Evolutionary conservation across 257 asterid genomes (phyloP).

Genomic region (Nicotiana tomentosiformis): DNA sequence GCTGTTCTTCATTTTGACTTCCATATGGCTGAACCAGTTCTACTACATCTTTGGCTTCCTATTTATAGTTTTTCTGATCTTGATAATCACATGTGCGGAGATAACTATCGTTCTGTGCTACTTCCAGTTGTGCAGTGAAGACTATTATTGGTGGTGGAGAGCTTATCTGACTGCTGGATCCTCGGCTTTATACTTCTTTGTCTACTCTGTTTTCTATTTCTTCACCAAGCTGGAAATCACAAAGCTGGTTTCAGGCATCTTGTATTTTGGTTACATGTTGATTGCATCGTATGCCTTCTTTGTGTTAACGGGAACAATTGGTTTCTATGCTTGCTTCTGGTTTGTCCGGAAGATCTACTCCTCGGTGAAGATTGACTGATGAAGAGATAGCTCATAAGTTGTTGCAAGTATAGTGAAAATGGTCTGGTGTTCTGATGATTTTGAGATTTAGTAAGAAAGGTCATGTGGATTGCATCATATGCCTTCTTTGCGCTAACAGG

Average conservation of each 20-base stretch:
- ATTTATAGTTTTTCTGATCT: slow-evolving; percentile 72
- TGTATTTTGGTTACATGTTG: slow-evolving; percentile 13
- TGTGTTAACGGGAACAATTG: slow-evolving; percentile 77
- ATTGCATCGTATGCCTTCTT: slow-evolving; percentile 13
- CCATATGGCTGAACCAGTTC: slow-evolving; percentile 89
- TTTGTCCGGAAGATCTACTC: slow-evolving; percentile 76
- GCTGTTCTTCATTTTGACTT: slow-evolving; percentile 78
- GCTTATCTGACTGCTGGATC: slow-evolving; percentile 85
- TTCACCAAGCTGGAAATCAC: slow-evolving; percentile 13
- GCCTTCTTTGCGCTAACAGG: slow-evolving; percentile 50
- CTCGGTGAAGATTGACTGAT: slow-evolving; percentile 79
- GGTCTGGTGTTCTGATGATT: neutral
- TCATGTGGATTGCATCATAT: slow-evolving; percentile 7
- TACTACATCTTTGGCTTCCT: slow-evolving; percentile 85
- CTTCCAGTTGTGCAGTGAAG: slow-evolving; percentile 90
- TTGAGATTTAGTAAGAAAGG: neutral
- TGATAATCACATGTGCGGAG: slow-evolving; percentile 75
- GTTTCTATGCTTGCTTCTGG: slow-evolving; percentile 90
- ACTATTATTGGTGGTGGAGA: slow-evolving; percentile 94
- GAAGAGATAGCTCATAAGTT: slow-evolving; percentile 1
- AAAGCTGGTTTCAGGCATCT: slow-evolving; percentile 8
- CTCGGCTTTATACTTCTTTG: slow-evolving; percentile 38
- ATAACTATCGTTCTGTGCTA: slow-evolving; percentile 85
- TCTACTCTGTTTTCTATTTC: slow-evolving; percentile 9
- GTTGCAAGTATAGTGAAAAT: neutral